Base-by-base conservation (phyloP, 345 rosid species). In the Leavenworthia alabamica region DNA sequence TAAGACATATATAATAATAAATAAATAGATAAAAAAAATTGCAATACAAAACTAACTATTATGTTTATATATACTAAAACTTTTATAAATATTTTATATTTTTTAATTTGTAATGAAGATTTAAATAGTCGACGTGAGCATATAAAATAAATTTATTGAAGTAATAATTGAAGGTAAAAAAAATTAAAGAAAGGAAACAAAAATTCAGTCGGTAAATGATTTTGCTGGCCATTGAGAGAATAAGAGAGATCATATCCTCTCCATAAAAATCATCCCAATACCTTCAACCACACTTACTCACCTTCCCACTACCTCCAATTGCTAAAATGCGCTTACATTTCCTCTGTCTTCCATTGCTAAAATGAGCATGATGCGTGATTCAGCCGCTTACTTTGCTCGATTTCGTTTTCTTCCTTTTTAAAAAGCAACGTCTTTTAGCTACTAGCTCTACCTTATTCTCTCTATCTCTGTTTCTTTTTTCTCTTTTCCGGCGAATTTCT, bases 211-310 rank as follows among this genome's bases (percentile, higher is more conserved):
- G 51, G 54, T 64, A 65, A 62, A 90, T 90, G 73, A 90, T 90
- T 66, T 75, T 85, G 94, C 84, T 90, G 79, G 96, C 97, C 97
- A 87, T 78, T 77, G n/a, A 67, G 49, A 72, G 51, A 28, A 51
- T 12, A 3, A 12, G 19, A 20, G 17, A 68, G 39, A 31, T 50
- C 66, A 9, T 59, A 67, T 59, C 37, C 31, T 64, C 66, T 50
- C 28, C 60, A 68, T 59, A 64, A 43, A 63, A 49, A 12, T 35
- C 15, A 12, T 35, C 15, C 57, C 4, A 56, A 45, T 11, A 13
- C 47, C 29, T 54, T 33, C 35, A 51, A n/a, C 41, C 33, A 46
- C 17, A 48, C 54, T 13, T 31, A 63, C 45, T 13, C 39, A 63
- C 45, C 43, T 8, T 42, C 68, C 54, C 68, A 61, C 62, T 54